phyloP scores from a whole-genome alignment of 2,329 filamentous ascomycete genomes.

The Pseudogymnoascus verrucosus region DNA sequence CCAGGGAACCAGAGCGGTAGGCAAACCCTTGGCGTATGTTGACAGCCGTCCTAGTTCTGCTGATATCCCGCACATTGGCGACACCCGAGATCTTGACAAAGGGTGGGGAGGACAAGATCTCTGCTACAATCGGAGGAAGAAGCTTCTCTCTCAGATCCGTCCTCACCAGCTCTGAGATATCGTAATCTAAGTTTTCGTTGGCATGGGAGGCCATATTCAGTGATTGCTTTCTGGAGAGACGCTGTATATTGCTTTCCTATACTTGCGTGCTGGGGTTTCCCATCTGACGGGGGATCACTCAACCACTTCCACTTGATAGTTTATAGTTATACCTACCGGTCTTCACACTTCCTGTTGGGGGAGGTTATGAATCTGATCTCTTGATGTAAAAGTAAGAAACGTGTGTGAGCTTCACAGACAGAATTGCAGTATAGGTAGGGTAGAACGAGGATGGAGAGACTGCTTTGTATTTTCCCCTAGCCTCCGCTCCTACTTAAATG shows the following conservation, averaged over 20 bases:
- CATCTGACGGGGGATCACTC: not conserved
- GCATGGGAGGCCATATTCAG: not conserved
- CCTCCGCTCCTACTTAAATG: not conserved
- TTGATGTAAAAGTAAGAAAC: not conserved
- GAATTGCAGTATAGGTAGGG: not conserved
- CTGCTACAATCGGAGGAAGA: not conserved
- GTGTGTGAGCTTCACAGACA: not conserved
- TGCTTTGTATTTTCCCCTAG: not conserved
- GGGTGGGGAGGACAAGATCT: constrained; percentile 12
- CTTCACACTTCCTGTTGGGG: not conserved
- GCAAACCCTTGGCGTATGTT: constrained; percentile 2
- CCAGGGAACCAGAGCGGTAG: constrained; percentile 15
- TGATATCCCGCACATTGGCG: constrained; percentile 16
- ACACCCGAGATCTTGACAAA: constrained; percentile 15
- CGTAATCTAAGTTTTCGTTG: not conserved
- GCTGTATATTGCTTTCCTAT: not conserved
- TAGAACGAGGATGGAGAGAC: not conserved
- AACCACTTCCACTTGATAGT: not conserved
- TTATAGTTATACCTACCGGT: not conserved
- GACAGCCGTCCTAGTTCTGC: constrained; percentile 9
- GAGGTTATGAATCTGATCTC: not conserved
- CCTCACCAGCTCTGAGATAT: not conserved
- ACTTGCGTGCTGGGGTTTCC: not conserved
- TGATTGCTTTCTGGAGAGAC: not conserved
- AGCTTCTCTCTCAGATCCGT: not conserved